phyloP scores from a whole-genome alignment of 805 yeast species.

The Saccharomycopsis guyanensis region DNA sequence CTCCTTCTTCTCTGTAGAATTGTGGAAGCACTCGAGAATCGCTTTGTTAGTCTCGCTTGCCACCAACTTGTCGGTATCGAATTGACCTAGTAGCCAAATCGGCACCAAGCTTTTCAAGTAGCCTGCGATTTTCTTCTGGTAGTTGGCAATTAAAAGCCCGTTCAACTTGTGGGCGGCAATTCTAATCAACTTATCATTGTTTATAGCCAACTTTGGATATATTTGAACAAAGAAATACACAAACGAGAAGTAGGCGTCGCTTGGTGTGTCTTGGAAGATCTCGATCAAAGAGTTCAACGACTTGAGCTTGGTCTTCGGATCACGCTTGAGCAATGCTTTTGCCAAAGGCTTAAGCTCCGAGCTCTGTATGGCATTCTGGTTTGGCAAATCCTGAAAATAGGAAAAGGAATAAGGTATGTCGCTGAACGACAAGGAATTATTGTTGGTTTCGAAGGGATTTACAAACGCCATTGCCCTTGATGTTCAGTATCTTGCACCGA shows the following conservation, averaged over 20 bases:
- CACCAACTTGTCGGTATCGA: conserved; percentile 16
- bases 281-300: conserved; percentile 9
- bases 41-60: conserved; percentile 8
- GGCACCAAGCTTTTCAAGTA: conserved; percentile 17
- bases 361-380: neutral
- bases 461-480: neutral
- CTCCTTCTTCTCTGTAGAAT: conserved; percentile 5
- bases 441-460: neutral
- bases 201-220: conserved; percentile 18
- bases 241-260: conserved; percentile 12
- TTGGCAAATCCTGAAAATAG: neutral
- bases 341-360: conserved; percentile 10
- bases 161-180: conserved; percentile 11
- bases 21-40: conserved; percentile 7
- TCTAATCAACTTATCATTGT: conserved; percentile 17
- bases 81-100: conserved; percentile 18
- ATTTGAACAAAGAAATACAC: conserved; percentile 9
- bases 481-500: no score
- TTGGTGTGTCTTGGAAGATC: neutral
- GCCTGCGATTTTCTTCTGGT: conserved; percentile 7
- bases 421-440: neutral
- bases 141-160: conserved; percentile 1
- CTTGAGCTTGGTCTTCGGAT: conserved; percentile 16
- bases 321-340: conserved; percentile 13
- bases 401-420: neutral